phyloP scores from a whole-genome alignment of 805 yeast species.

The Helenozyma rhizophorensis region DNA sequence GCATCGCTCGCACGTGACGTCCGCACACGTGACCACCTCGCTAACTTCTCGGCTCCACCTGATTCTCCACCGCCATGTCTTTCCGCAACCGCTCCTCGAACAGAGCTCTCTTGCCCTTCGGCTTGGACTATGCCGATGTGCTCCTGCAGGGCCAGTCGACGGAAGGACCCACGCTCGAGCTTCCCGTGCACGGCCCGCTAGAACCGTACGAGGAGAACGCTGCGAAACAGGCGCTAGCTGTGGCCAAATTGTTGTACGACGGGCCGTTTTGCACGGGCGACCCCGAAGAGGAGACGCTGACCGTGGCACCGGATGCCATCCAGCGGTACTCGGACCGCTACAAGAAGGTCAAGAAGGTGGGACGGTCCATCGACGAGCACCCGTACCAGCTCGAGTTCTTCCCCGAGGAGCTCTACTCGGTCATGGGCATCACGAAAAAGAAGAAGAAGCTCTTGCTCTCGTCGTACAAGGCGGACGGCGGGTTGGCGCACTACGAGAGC shows the following conservation, averaged over 20 bases:
- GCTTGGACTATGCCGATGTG: constrained; percentile 64
- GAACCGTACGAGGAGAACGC: constrained; percentile 46
- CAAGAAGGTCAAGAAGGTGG: constrained; percentile 63
- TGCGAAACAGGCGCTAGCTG: constrained; percentile 53
- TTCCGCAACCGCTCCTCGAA: constrained; percentile 46
- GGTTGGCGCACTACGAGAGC: constrained; percentile 31
- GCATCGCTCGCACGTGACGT: too few relatives aligned
- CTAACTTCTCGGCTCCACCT: neutral
- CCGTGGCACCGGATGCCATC: constrained; percentile 53
- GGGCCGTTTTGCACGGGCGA: constrained; percentile 65
- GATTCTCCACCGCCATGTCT: constrained; percentile 42
- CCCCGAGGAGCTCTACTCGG: constrained; percentile 71
- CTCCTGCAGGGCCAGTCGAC: constrained; percentile 29
- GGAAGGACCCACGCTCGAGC: constrained; percentile 41
- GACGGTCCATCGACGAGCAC: constrained; percentile 71
- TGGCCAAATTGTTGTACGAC: constrained; percentile 50
- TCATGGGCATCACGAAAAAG: constrained; percentile 59
- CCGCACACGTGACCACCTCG: too few relatives aligned
- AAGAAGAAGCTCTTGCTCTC: constrained; percentile 47
- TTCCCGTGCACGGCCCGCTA: constrained; percentile 65
- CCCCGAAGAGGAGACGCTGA: constrained; percentile 16
- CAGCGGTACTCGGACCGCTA: constrained; percentile 80
- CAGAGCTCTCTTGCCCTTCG: constrained; percentile 60
- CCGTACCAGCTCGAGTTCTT: constrained; percentile 68
- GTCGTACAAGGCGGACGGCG: constrained; percentile 36